These are phyloP conservation scores for Microbotryomycetes sp. DNA, from an alignment of 1,284 basidiomycete genomes.

Conservation along the genomic window DNA sequence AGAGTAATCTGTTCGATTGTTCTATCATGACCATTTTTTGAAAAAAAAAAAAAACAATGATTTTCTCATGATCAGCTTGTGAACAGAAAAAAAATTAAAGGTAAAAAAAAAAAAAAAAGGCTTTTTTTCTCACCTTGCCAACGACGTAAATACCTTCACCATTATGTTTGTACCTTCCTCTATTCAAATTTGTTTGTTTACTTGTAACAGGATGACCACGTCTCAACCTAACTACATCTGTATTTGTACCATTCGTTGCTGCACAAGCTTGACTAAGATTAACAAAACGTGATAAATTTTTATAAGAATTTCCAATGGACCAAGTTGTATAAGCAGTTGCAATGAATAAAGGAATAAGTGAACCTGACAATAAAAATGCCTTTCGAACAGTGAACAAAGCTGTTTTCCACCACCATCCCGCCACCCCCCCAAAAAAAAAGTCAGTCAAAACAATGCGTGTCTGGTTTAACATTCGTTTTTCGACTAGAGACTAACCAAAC, in stretches of 20 bases:
- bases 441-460: neutral
- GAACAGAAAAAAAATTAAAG: too few species aligned
- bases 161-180: slow-evolving; percentile 77
- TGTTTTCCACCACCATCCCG: too few species aligned
- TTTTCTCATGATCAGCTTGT: too few species aligned
- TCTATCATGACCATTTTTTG: too few species aligned
- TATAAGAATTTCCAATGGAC: slow-evolving; percentile 53
- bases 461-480: too few species aligned
- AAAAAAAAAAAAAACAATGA: too few species aligned
- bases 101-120: too few species aligned
- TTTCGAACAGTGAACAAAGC: slow-evolving; percentile 82
- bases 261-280: slow-evolving; percentile 78
- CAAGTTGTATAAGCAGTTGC: slow-evolving; percentile 75
- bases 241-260: slow-evolving; percentile 74
- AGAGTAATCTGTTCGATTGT: slow-evolving; percentile 85
- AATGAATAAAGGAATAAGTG: slow-evolving; percentile 69
- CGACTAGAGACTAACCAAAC: slow-evolving; percentile 40
- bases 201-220: slow-evolving; percentile 74
- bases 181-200: slow-evolving; percentile 80
- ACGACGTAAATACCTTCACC: slow-evolving; percentile 90
- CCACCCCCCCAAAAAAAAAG: neutral
- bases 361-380: slow-evolving; percentile 64
- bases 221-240: slow-evolving; percentile 62
- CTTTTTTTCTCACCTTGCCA: slow-evolving; percentile 31
- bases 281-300: slow-evolving; percentile 73